Conservation (phyloP, 208 protist species). For the Wallacemonas sp. region DNA sequence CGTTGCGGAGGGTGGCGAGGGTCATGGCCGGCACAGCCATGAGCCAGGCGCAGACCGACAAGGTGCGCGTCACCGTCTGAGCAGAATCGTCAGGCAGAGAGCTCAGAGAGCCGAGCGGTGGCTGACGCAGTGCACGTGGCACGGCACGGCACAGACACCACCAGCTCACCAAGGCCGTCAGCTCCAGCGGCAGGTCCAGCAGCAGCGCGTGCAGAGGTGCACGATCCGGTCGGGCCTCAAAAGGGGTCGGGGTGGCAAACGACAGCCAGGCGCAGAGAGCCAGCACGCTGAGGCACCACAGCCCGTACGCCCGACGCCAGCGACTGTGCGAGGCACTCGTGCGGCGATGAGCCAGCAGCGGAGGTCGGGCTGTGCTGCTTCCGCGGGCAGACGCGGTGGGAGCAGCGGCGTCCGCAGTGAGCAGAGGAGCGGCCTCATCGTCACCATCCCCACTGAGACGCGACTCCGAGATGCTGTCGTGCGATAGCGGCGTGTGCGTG, state of each 20-base stretch:
- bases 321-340: not conserved
- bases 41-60: not conserved
- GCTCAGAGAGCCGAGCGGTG: too few species aligned
- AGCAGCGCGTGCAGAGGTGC: slow-evolving; percentile 1
- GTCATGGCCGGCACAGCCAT: slow-evolving; percentile 5
- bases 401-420: too few species aligned
- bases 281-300: slow-evolving; percentile 3
- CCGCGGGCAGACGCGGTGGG: too few species aligned
- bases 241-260: too few species aligned
- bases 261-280: slow-evolving; percentile 2
- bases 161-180: slow-evolving; percentile 7
- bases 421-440: too few species aligned
- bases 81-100: too few species aligned
- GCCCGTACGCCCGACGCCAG: not conserved
- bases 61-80: not conserved
- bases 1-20: slow-evolving; percentile 4
- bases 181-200: not conserved
- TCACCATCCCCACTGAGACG: too few species aligned
- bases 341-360: not conserved
- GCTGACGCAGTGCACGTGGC: not conserved
- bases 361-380: too few species aligned
- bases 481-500: not conserved
- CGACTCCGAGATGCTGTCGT: too few species aligned
- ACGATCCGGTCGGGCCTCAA: not conserved
- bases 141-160: slow-evolving; percentile 7